Percentiles rank a stretch among this genome's conserved stretches.
phyloP scores from a whole-genome alignment of 805 yeast species.

The baker's yeast (Saccharomyces cerevisiae) region DNA sequence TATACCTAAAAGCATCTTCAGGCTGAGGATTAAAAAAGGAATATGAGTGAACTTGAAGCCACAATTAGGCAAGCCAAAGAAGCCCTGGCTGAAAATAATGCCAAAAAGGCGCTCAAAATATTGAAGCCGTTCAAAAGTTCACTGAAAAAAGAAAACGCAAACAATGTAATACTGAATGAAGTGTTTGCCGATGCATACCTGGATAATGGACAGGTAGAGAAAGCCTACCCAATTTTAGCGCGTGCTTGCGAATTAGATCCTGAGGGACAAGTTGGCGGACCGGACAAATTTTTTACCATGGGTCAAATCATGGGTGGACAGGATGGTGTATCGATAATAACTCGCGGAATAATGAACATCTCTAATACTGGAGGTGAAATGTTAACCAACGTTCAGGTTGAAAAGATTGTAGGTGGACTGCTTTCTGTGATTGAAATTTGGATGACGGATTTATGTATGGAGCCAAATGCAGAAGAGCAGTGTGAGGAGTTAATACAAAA shows the following conservation, averaged over 20 bases:
- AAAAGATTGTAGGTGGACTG: constrained; percentile 65
- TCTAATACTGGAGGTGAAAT: constrained; percentile 18
- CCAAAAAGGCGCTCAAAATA: constrained; percentile 30
- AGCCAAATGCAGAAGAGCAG: constrained; percentile 70
- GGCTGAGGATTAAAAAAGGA: neutral
- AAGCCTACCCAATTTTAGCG: constrained; percentile 57
- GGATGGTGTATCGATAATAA: constrained; percentile 57
- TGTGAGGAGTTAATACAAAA: constrained; percentile 66
- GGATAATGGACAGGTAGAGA: constrained; percentile 72
- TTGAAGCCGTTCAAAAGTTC: constrained; percentile 30
- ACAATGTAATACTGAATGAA: constrained; percentile 42
- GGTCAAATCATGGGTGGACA: constrained; percentile 86
- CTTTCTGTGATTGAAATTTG: constrained; percentile 86
- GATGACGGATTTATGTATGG: constrained; percentile 98
- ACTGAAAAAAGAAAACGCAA: constrained; percentile 16
- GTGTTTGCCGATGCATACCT: constrained; percentile 67
- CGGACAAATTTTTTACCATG: constrained; percentile 77
- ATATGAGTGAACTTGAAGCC: constrained; percentile 13
- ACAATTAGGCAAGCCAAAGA: constrained; percentile 18
- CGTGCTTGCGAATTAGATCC: constrained; percentile 64
- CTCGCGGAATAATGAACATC: constrained; percentile 47
- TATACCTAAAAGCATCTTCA: neutral
- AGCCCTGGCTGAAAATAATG: constrained; percentile 20
- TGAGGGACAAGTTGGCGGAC: constrained; percentile 48
- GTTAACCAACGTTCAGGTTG: constrained; percentile 35